Conservation (phyloP, 2,329 filamentous ascomycete species). For the Fusarium brevicatenulatum region DNA sequence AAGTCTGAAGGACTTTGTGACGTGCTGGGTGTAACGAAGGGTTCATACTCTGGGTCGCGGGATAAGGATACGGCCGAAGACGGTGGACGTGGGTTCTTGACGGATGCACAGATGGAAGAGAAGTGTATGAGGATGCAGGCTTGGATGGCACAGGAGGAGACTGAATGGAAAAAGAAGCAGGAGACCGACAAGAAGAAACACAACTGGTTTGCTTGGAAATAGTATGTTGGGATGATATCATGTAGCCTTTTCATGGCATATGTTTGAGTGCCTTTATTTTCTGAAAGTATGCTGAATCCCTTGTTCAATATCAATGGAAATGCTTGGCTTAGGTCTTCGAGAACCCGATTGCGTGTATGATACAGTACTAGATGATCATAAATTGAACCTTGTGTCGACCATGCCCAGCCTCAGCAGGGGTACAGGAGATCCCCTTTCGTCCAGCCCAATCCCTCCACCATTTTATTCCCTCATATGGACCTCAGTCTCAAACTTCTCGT, state of each 20-base stretch:
- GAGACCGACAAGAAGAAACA: slow-evolving; percentile 39
- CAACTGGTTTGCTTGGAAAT: slow-evolving; percentile 38
- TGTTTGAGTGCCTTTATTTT: background rate
- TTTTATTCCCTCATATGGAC: slow-evolving; percentile 16
- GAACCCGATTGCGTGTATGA: background rate
- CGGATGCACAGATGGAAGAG: slow-evolving; percentile 50
- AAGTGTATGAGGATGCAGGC: slow-evolving; percentile 49
- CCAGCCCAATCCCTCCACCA: background rate
- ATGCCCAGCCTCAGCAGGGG: background rate
- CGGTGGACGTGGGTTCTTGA: slow-evolving; percentile 53
- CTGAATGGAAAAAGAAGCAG: slow-evolving; percentile 41
- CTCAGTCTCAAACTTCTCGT: slow-evolving; percentile 33
- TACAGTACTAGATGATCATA: background rate
- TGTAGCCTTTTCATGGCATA: background rate
- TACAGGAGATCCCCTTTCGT: background rate
- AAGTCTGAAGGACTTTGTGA: slow-evolving; percentile 56
- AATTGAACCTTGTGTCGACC: background rate
- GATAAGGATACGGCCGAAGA: slow-evolving; percentile 55
- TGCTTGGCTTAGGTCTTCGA: background rate
- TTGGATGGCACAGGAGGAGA: slow-evolving; percentile 45
- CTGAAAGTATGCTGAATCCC: background rate
- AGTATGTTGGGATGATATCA: background rate
- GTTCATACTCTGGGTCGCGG: slow-evolving; percentile 47
- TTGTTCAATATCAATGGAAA: background rate
- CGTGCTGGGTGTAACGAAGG: slow-evolving; percentile 51